phyloP scores from a whole-genome alignment of 495 filamentous ascomycete species.

The Hyphodiscus hymeniophilus region DNA sequence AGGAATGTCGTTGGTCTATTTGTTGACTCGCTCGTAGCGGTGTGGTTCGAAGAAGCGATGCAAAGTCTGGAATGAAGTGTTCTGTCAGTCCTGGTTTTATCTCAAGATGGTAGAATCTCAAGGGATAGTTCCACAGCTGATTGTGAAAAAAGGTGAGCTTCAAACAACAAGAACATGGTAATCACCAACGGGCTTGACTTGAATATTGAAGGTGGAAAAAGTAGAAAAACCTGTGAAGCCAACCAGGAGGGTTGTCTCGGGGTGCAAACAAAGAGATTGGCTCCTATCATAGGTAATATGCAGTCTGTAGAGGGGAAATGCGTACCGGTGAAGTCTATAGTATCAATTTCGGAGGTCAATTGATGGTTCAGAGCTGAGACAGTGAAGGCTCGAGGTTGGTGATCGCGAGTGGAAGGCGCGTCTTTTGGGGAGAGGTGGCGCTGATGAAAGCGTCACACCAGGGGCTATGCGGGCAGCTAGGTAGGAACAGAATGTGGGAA shows the following conservation, averaged over 20 bases:
- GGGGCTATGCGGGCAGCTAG: neutral
- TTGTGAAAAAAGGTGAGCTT: too few relatives aligned
- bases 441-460: neutral
- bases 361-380: neutral
- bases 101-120: neutral
- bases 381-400: neutral
- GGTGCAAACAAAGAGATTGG: slow-evolving; percentile 13
- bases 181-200: too few relatives aligned
- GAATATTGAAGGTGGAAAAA: too few relatives aligned
- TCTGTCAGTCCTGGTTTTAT: neutral
- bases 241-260: slow-evolving; percentile 6
- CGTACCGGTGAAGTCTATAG: slow-evolving; percentile 2
- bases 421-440: neutral
- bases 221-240: too few relatives aligned
- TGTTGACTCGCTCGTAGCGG: slow-evolving; percentile 5
- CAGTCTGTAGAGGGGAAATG: neutral
- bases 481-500: neutral
- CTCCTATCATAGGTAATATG: neutral
- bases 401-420: slow-evolving; percentile 6
- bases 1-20: neutral
- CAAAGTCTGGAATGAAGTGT: slow-evolving; percentile 3
- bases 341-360: neutral
- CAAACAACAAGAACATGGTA: neutral
- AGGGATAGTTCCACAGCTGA: too few relatives aligned
- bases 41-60: neutral